These are phyloP conservation scores for Cystobasidiaceae sp. DNA, from an alignment of 1,284 basidiomycete genomes.

Conservation along the genomic window DNA sequence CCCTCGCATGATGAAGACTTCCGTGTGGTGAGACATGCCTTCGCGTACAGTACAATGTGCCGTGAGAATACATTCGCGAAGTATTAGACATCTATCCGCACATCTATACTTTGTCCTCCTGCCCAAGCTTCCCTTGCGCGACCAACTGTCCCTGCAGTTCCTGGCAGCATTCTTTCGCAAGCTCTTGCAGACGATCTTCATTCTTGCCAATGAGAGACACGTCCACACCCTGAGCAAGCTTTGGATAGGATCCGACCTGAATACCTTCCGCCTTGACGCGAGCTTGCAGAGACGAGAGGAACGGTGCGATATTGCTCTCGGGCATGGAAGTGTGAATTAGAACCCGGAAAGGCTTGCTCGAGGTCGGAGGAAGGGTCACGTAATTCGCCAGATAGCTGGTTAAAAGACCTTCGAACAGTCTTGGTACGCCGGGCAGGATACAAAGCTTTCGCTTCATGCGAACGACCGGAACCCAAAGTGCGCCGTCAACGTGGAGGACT, in stretches of 20 bases:
- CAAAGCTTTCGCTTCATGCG: constrained; percentile 46
- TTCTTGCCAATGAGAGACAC: constrained; percentile 77
- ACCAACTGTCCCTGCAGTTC: constrained; percentile 52
- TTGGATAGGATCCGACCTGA: constrained; percentile 46
- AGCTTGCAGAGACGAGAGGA: constrained; percentile 68
- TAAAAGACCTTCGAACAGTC: constrained; percentile 42
- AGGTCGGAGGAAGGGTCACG: constrained; percentile 38
- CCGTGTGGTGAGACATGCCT: too few species aligned
- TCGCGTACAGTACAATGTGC: too few species aligned
- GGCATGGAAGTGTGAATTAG: constrained; percentile 49
- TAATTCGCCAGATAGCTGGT: constrained; percentile 37
- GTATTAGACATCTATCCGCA: too few species aligned
- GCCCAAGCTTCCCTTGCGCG: constrained; percentile 46
- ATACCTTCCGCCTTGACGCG: constrained; percentile 70
- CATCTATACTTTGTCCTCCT: constrained; percentile 8
- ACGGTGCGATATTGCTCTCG: constrained; percentile 85
- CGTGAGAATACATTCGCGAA: too few species aligned
- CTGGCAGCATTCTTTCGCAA: constrained; percentile 54
- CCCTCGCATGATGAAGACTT: too few species aligned
- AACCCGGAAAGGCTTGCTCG: constrained; percentile 38
- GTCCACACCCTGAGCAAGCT: constrained; percentile 51
- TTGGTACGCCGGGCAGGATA: constrained; percentile 49
- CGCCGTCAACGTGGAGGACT: constrained; percentile 38
- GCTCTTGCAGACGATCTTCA: constrained; percentile 51
- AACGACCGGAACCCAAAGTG: constrained; percentile 50